Conservation (phyloP, 805 yeast species). For the Kuraishia piskuri region DNA sequence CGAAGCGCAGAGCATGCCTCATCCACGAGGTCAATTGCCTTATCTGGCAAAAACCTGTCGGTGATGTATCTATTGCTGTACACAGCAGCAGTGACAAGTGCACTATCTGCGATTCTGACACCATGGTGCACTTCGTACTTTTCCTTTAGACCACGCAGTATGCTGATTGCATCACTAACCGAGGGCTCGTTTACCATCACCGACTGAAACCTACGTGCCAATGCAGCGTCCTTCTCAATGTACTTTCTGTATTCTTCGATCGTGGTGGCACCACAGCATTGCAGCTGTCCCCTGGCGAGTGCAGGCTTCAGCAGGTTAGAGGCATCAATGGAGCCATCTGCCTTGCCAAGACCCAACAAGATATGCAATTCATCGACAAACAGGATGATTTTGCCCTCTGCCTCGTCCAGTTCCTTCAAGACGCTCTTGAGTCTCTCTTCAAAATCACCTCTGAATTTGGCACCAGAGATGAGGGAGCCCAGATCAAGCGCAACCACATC, state of each 20-base stretch:
- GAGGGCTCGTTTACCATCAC: constrained; percentile 81
- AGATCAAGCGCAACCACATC: constrained; percentile 77
- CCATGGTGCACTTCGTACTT: constrained; percentile 97
- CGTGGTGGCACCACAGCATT: constrained; percentile 96
- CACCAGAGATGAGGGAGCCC: constrained; percentile 87
- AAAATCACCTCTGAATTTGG: constrained; percentile 93
- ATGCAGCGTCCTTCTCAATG: constrained; percentile 93
- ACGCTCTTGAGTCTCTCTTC: constrained; percentile 83
- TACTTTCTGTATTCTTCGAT: constrained; percentile 87
- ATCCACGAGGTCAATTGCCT: constrained; percentile 93
- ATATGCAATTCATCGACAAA: constrained; percentile 90
- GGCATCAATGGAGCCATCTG: constrained; percentile 95
- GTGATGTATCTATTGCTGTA: constrained; percentile 85
- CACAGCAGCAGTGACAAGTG: constrained; percentile 89
- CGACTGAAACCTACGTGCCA: constrained; percentile 90
- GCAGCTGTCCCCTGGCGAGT: constrained; percentile 82
- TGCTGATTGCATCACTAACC: constrained; percentile 85
- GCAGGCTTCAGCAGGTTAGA: constrained; percentile 90
- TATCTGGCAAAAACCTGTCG: constrained; percentile 88
- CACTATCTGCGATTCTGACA: constrained; percentile 86
- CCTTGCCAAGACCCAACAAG: constrained; percentile 82
- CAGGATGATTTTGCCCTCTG: constrained; percentile 65
- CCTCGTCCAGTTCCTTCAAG: constrained; percentile 74
- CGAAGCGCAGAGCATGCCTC: constrained; percentile 95
- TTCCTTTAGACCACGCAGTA: constrained; percentile 88